Conservation (phyloP, 768 basidiomycete genomes). For the Termitomyces sp. region DNA sequence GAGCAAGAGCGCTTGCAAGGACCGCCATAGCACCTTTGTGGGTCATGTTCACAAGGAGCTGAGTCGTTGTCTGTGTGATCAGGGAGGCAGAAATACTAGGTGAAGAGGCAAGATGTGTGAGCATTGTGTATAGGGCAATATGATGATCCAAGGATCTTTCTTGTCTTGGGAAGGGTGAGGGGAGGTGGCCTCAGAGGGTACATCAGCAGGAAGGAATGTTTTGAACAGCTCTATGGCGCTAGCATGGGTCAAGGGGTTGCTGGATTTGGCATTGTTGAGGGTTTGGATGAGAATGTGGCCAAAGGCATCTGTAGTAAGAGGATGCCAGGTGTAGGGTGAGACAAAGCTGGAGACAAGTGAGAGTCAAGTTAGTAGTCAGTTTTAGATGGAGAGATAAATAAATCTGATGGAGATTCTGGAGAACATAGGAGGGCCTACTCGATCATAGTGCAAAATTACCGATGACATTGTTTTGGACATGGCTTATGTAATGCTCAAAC, state of each 20-base stretch:
- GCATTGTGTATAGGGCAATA: constrained; percentile 75
- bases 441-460: constrained; percentile 51
- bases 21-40: constrained; percentile 61
- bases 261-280: constrained; percentile 72
- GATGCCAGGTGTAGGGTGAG: constrained; percentile 44
- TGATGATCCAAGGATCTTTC: constrained; percentile 84
- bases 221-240: constrained; percentile 60
- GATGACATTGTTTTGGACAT: constrained; percentile 69
- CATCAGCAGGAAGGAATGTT: constrained; percentile 32
- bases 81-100: constrained; percentile 34
- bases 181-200: constrained; percentile 33
- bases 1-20: constrained; percentile 51
- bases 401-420: constrained; percentile 76
- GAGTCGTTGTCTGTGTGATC: constrained; percentile 40
- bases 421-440: constrained; percentile 81
- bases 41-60: constrained; percentile 66
- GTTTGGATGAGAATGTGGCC: constrained; percentile 53
- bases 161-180: constrained; percentile 66
- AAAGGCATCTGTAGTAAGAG: constrained; percentile 46
- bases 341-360: constrained; percentile 61
- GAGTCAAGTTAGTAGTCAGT: background rate
- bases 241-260: constrained; percentile 55
- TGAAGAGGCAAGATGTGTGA: constrained; percentile 50
- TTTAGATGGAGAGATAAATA: constrained; percentile 13
- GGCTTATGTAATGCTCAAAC: too few species aligned